Percentiles rank a stretch among this genome's conserved stretches.
These are phyloP conservation scores for Penicillium sp. DNA, from an alignment of 2,329 filamentous ascomycete genomes.

Conservation along the genomic window DNA sequence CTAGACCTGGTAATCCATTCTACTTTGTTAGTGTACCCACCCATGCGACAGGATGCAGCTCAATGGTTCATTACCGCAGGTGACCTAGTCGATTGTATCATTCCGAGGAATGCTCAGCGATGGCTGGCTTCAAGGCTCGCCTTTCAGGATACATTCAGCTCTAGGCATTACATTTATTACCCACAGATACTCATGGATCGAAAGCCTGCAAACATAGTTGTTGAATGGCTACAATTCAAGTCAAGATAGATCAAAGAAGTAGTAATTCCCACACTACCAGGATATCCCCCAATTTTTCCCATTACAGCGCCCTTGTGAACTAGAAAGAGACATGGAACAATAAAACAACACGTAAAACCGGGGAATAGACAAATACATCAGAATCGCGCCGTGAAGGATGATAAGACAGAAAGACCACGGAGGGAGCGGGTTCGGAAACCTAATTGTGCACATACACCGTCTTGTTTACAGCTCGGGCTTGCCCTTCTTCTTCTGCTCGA, in stretches of 20 bases:
- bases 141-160: not conserved
- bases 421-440: constrained; percentile 2
- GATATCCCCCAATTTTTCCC: constrained; percentile 38
- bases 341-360: constrained; percentile 18
- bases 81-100: not conserved
- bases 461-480: constrained; percentile 45
- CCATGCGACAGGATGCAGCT: not conserved
- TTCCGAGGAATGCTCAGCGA: not conserved
- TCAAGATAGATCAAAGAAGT: constrained; percentile 15
- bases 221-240: not conserved
- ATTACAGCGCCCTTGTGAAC: constrained; percentile 41
- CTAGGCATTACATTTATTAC: not conserved
- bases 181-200: not conserved
- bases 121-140: not conserved
- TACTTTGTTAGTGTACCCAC: not conserved
- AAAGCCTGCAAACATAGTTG: not conserved
- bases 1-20: too few species aligned
- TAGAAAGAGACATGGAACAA: constrained; percentile 27
- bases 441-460: not conserved
- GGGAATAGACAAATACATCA: constrained; percentile 28
- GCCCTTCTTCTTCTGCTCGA: constrained; percentile 94
- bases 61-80: not conserved
- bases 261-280: constrained; percentile 35
- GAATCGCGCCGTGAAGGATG: constrained; percentile 26
- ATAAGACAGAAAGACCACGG: constrained; percentile 11